Conservation (phyloP, 140 eudicot genomes). For the Eryngium alpinum region DNA sequence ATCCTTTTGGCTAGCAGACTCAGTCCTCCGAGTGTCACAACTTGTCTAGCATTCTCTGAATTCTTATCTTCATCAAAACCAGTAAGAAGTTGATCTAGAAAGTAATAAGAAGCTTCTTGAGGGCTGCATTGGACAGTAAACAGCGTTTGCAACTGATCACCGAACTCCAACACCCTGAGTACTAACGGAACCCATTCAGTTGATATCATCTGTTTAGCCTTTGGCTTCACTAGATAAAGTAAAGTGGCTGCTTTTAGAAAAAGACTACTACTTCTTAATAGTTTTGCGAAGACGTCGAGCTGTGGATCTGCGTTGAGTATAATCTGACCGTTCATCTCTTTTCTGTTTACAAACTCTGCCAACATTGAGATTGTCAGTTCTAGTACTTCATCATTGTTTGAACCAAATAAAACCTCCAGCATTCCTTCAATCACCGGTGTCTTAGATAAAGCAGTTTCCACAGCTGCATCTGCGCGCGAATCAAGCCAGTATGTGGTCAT, state of each 20-base stretch:
- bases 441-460: conserved; percentile 34
- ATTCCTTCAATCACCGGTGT: conserved; percentile 57
- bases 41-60: conserved; percentile 49
- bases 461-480: conserved; percentile 24
- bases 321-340: conserved; percentile 31
- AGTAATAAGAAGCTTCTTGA: conserved; percentile 68
- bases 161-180: conserved; percentile 69
- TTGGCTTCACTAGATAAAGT: conserved; percentile 56
- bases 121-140: conserved; percentile 57
- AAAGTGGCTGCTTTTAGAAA: conserved; percentile 68
- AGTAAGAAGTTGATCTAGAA: conserved; percentile 48
- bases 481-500: conserved; percentile 59
- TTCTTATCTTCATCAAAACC: conserved; percentile 60
- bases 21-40: conserved; percentile 62
- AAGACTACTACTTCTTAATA: conserved; percentile 52
- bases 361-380: conserved; percentile 61
- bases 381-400: conserved; percentile 54
- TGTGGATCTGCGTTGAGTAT: conserved; percentile 53
- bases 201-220: conserved; percentile 60
- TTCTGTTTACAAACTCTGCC: conserved; percentile 49
- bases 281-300: conserved; percentile 44
- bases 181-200: conserved; percentile 67
- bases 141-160: conserved; percentile 58
- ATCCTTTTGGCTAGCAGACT: conserved; percentile 54
- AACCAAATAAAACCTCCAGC: conserved; percentile 58